Evolutionary conservation across 495 filamentous ascomycete species (phyloP), one percentile per base, ranked within the genome.

Genomic region (Parathielavia appendiculata): DNA sequence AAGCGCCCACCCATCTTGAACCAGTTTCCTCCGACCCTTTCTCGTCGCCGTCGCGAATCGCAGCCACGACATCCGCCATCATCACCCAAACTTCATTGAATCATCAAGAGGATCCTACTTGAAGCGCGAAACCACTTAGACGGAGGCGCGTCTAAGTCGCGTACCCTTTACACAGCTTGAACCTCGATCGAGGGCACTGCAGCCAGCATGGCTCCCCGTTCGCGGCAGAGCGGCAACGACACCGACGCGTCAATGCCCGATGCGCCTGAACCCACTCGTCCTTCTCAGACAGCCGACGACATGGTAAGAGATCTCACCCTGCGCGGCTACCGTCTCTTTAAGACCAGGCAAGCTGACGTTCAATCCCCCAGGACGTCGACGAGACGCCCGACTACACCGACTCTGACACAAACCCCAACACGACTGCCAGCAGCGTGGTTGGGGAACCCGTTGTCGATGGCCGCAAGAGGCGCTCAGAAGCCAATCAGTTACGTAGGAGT

Each of bases 371-470:
- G 86, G 82, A 84, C 16, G 80, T 86, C 50, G 85, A 90, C 69
- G 88, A 92, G 51, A 92, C 89, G 12, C 88, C 88, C 35, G 88
- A 92, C 56, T 91, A 88, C 65, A 90, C 89, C 59, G 91, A 97
- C 66, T 92, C 90, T 9, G 91, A 97, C 69, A 95, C 91, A 16
- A 91, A 95, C 64, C 90, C 90, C 2, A 95, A 95, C 60, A 95
- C 91, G 8, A 92, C 88, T 40, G 89, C 87, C 56, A 96, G 87
- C 77, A 96, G 90, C 69, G 84, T 92, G 63, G 84, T 81, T 58
- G 91, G 89, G 51, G 90, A 95, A 60, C 69, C 73, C 35, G 73
- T 73, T 20, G 57, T 70, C 20, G 93, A 97, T 77, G 92, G 92
- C 13, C 86, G 93, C 32, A 91, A 88, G 72, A 83, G 86, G 66